Evolutionary conservation across 139 green algal genomes (phyloP).

Genomic region (Ulvella scutata): DNA sequence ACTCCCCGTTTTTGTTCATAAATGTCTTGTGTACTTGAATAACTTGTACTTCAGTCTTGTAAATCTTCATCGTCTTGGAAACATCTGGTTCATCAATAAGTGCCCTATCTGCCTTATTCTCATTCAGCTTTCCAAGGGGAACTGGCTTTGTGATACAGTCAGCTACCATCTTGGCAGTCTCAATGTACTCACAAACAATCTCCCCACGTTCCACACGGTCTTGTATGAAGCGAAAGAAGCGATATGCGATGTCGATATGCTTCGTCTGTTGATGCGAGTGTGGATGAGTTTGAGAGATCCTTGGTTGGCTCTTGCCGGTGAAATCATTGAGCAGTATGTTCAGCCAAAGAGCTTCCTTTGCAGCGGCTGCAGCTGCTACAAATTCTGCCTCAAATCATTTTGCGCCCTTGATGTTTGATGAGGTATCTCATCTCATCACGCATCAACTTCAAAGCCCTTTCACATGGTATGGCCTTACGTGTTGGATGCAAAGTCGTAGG

Average conservation of each 20-base stretch:
- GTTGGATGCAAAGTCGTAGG: too few species aligned
- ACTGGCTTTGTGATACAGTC: constrained; percentile 24
- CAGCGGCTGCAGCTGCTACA: constrained; percentile 19
- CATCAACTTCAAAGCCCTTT: too few species aligned
- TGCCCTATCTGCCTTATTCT: neutral
- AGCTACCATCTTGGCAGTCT: constrained; percentile 10
- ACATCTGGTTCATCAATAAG: too few species aligned
- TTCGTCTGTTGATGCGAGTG: constrained; percentile 12
- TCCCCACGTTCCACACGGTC: constrained; percentile 14
- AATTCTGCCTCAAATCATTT: constrained; percentile 31
- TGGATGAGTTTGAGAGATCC: constrained; percentile 16
- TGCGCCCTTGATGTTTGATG: too few species aligned
- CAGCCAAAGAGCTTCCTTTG: constrained; percentile 27
- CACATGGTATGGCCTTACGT: too few species aligned
- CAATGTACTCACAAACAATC: constrained; percentile 12
- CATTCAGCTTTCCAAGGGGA: constrained; percentile 5
- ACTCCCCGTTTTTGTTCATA: too few species aligned
- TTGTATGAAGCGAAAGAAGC: constrained; percentile 21
- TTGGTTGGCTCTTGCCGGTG: neutral
- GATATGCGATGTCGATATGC: constrained; percentile 25
- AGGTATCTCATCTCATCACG: too few species aligned
- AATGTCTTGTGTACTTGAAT: too few species aligned
- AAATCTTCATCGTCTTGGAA: too few species aligned
- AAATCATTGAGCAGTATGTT: constrained; percentile 17
- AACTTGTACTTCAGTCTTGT: too few species aligned